Evolutionary conservation across 306 rosid species (phyloP).

Genomic region (Corylus americana): DNA sequence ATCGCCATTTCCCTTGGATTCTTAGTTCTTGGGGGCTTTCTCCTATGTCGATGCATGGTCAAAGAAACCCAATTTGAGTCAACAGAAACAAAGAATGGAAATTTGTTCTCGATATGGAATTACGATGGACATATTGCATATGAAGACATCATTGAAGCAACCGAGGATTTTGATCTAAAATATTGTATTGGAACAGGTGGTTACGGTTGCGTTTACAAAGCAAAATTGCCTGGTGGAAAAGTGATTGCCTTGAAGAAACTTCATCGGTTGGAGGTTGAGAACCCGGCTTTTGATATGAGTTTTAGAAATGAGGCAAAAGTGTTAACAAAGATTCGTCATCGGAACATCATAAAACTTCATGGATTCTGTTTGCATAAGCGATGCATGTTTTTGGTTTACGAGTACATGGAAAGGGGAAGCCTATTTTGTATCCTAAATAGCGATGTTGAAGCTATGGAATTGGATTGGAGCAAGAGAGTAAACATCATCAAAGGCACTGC

Average conservation of each 20-base stretch:
- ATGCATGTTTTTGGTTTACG: slow-evolving; percentile 25
- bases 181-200: slow-evolving; percentile 18
- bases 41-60: not conserved
- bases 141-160: slow-evolving; percentile 2
- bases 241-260: slow-evolving; percentile 31
- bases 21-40: not conserved
- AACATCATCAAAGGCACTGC: slow-evolving; percentile 15
- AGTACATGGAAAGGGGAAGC: slow-evolving; percentile 29
- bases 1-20: not conserved
- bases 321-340: slow-evolving; percentile 9
- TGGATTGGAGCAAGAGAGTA: slow-evolving; percentile 21
- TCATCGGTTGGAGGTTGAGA: not conserved
- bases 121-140: not conserved
- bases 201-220: slow-evolving; percentile 5
- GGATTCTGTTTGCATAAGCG: slow-evolving; percentile 24
- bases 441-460: slow-evolving; percentile 7
- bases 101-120: not conserved
- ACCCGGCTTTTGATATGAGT: not conserved
- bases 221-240: not conserved
- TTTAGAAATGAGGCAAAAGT: slow-evolving; percentile 16
- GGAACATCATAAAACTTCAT: slow-evolving; percentile 20
- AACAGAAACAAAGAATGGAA: not conserved
- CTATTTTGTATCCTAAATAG: not conserved
- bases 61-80: not conserved
- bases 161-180: not conserved